These are phyloP conservation scores for Fusarium foetens DNA, from an alignment of 2,329 filamentous ascomycete genomes.

Conservation along the genomic window DNA sequence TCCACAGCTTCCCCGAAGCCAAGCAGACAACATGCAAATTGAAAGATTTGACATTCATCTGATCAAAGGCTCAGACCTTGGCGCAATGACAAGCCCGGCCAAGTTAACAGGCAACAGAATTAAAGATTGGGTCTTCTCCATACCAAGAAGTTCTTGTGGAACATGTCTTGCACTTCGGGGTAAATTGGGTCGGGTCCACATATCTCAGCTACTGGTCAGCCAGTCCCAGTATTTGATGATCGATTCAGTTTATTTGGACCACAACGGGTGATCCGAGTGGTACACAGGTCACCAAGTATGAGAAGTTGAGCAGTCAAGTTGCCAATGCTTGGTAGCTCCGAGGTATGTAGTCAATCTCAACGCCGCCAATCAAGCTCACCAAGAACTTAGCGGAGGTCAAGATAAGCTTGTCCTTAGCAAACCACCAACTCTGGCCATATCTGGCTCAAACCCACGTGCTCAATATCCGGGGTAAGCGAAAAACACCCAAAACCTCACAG, in stretches of 20 bases:
- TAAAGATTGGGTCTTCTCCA: conserved; percentile 24
- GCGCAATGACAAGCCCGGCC: background rate
- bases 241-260: background rate
- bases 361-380: background rate
- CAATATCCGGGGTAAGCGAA: background rate
- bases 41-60: background rate
- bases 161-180: background rate
- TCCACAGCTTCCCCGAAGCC: background rate
- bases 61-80: conserved; percentile 1
- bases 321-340: background rate
- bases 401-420: background rate
- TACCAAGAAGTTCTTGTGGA: conserved; percentile 4
- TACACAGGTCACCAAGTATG: background rate
- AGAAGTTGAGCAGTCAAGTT: background rate
- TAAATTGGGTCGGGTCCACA: conserved; percentile 16
- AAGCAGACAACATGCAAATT: background rate
- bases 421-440: background rate
- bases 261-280: rapidly evolving
- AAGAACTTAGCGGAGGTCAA: background rate
- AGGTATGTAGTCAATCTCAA: background rate
- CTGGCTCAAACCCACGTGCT: background rate
- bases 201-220: too few species aligned
- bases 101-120: conserved; percentile 33
- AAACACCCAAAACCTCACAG: background rate
- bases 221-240: background rate